phyloP scores from a whole-genome alignment of 2,329 filamentous ascomycete species.

The Orbilia quercus region DNA sequence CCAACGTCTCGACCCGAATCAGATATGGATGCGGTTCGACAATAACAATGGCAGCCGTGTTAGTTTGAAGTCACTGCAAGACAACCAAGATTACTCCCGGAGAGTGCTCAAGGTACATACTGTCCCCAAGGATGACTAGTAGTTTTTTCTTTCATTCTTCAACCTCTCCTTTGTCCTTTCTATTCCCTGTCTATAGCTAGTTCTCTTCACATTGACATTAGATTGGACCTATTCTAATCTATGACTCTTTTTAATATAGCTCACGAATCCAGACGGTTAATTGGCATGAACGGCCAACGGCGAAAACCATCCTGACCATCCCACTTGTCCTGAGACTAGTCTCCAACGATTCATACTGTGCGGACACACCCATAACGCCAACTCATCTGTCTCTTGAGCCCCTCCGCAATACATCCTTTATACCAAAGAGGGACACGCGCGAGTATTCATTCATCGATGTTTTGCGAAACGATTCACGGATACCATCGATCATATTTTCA shows the following conservation, averaged over 20 bases:
- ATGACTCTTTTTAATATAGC: constrained; percentile 43
- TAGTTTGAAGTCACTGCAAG: constrained; percentile 47
- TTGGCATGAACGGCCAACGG: constrained; percentile 4
- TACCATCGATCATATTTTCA: constrained; percentile 8
- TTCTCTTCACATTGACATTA: constrained; percentile 19
- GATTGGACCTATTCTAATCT: constrained; percentile 55
- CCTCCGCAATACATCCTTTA: no score
- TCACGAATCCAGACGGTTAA: constrained; percentile 46
- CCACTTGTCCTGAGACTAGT: background rate
- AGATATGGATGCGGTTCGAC: constrained; percentile 55
- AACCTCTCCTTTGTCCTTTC: constrained; percentile 13
- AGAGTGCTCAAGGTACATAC: constrained; percentile 55
- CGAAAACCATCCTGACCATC: constrained; percentile 3
- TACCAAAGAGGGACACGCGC: no score
- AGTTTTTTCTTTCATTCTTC: background rate
- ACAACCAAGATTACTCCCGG: constrained; percentile 53
- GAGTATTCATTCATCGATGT: background rate
- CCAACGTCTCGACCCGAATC: constrained; percentile 52
- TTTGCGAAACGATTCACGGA: background rate
- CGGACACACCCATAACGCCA: no score
- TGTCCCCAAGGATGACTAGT: constrained; percentile 29
- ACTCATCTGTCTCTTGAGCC: no score
- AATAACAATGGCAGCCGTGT: constrained; percentile 52
- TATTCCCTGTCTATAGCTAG: constrained; percentile 17
- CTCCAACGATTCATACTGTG: background rate